Conservation (phyloP, 495 filamentous ascomycete genomes). For the Recurvomyces mirabilis region DNA sequence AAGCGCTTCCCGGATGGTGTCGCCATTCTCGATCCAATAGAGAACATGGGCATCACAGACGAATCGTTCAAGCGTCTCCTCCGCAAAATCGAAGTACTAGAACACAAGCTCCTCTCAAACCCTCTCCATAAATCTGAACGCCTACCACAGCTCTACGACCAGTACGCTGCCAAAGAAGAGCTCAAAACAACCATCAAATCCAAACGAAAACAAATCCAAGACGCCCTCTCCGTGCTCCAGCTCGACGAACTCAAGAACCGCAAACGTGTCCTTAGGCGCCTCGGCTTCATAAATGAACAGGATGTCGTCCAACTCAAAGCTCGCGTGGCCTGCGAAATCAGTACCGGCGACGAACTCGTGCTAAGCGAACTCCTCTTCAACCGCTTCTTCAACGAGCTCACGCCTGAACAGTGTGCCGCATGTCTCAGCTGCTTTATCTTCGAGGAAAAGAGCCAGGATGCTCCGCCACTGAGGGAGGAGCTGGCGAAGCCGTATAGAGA, state of each 20-base stretch:
- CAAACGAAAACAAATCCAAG: slow-evolving; percentile 72
- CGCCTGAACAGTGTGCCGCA: slow-evolving; percentile 73
- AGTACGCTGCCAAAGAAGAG: slow-evolving; percentile 72
- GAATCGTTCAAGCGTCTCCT: slow-evolving; percentile 86
- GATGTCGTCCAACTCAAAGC: slow-evolving; percentile 95
- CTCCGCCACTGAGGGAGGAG: slow-evolving; percentile 61
- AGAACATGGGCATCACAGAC: slow-evolving; percentile 88
- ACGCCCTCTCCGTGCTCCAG: slow-evolving; percentile 75
- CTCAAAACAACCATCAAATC: slow-evolving; percentile 66
- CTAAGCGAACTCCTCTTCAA: slow-evolving; percentile 90
- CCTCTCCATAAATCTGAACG: slow-evolving; percentile 82
- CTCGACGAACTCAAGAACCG: slow-evolving; percentile 91
- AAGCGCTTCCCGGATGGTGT: slow-evolving; percentile 88
- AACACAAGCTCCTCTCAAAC: slow-evolving; percentile 78
- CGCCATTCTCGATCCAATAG: slow-evolving; percentile 77
- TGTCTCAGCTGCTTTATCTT: slow-evolving; percentile 89
- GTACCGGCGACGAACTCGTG: slow-evolving; percentile 81
- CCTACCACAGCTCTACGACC: slow-evolving; percentile 67
- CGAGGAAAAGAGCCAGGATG: slow-evolving; percentile 78
- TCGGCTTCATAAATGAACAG: slow-evolving; percentile 86
- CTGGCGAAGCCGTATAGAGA: slow-evolving; percentile 73
- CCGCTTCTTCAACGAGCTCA: slow-evolving; percentile 92
- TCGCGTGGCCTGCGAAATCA: slow-evolving; percentile 93
- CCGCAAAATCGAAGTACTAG: slow-evolving; percentile 93
- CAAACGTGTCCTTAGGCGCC: slow-evolving; percentile 90